Evolutionary conservation across 108 stramenopile genomes (phyloP), one percentile per base, ranked within the genome.

Genomic region (Conticribra weissflogii): DNA sequence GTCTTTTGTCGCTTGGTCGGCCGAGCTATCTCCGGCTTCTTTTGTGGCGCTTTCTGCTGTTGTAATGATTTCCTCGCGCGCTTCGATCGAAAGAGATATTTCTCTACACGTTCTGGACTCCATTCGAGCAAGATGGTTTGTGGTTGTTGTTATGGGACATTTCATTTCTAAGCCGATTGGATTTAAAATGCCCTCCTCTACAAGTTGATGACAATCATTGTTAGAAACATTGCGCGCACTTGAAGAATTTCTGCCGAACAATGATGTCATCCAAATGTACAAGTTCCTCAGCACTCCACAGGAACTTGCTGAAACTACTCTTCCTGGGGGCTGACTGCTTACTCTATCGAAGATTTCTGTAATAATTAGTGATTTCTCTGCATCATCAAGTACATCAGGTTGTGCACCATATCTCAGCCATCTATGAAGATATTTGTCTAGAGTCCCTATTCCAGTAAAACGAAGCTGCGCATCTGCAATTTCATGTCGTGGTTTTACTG

Each of bases 61-160:
- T 5, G 36, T 41, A 52, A 24, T 53, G 44, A 23, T 29, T 23
- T 31, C 21, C 3, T 58, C 45, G 8, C 5, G 25, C n/a, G 0
- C 54, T 52, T 51, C 0, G 24, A 14, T 51, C 51, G 16, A 47
- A 7, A 25, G 17, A 5, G 28, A n/a, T n/a, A 65, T 36, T 58
- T 74, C 73, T 61, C 73, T 59, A 15, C 51, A 44, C 18, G 66
- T 60, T 46, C 73, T 59, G 15, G 64, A 64, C 27, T 74, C 73
- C 32, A 74, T 44, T 45, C 59, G 64, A 29, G 50, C 24, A 50
- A 50, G 45, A 63, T 65, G 41, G 49, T 48, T 46, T 48, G 61
- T 27, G 55, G 23, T 62, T 33, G 33, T 3, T 18, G 53, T 30
- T 28, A 45, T 25, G 36, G 70, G 24, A 4, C 18, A 36, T 1